Conservation (phyloP, 345 rosid genomes). For the Cardiospermum halicacabum region DNA sequence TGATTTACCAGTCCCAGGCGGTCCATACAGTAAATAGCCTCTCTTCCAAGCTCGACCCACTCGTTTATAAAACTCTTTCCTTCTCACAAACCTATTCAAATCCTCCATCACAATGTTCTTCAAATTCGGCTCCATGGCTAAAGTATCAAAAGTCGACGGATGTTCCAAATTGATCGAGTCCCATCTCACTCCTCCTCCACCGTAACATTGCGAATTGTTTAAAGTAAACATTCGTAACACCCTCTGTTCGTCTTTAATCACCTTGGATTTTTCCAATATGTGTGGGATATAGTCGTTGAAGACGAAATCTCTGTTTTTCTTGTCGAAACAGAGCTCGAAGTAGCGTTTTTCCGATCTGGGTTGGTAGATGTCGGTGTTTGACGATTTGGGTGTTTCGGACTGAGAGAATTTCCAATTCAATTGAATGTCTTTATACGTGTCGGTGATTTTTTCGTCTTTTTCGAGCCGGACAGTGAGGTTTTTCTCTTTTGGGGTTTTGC, state of each 20-base stretch:
- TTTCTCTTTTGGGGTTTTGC: constrained; percentile 45
- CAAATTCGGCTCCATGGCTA: constrained; percentile 51
- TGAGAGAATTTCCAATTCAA: constrained; percentile 43
- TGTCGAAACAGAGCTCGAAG: constrained; percentile 49
- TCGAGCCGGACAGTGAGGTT: constrained; percentile 42
- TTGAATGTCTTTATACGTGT: constrained; percentile 35
- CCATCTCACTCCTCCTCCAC: constrained; percentile 28
- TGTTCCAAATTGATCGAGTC: constrained; percentile 55
- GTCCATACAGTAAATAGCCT: constrained; percentile 73
- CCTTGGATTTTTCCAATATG: constrained; percentile 30
- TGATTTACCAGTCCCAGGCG: constrained; percentile 72
- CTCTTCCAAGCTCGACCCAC: constrained; percentile 72
- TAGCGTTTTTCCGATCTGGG: constrained; percentile 16
- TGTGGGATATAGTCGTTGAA: constrained; percentile 38
- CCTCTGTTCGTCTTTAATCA: constrained; percentile 25
- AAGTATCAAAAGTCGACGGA: constrained; percentile 61
- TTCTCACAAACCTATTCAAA: constrained; percentile 44
- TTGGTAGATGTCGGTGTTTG: constrained; percentile 9
- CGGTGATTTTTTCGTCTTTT: constrained; percentile 41
- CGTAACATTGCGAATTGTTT: not conserved
- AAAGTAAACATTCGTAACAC: constrained; percentile 51
- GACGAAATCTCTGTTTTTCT: constrained; percentile 41
- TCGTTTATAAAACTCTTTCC: constrained; percentile 56
- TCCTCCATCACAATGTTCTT: constrained; percentile 42
- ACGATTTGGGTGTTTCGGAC: constrained; percentile 20